Base-by-base conservation (phyloP, 371 early-diverging fungal genomes). In the Entomophthora muscae region DNA sequence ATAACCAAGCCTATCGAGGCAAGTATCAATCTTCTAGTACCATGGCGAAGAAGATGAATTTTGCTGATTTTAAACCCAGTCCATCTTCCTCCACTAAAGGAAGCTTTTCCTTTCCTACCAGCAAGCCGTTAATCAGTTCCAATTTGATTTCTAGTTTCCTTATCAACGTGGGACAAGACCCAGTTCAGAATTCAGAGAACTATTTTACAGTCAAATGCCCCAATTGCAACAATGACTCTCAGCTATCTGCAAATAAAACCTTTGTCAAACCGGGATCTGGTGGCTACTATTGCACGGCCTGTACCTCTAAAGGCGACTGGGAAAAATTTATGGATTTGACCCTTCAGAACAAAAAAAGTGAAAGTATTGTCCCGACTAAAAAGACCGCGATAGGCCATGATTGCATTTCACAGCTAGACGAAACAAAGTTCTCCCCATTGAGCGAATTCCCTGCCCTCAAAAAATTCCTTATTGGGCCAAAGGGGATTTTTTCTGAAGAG, bases 141-240 rank as follows among this genome's bases (percentile, higher is more conserved):
- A 61, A 30, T 5, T 3, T n/a, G 42, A 33, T 61, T 32, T 28
- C 28, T 23, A 42, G 26, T 12, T 61, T 61, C 42, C 26, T 61
- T 29, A 21, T 22, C 17, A 61, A 61, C 24, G 24, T 61, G 10
- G 61, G 61, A 12, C 61, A 61, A 2, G 27, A 12, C 17, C 42
- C 61, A 3, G 30, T 61, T 32, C 61, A 61, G 22, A 51, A 61
- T 61, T 32, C 22, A 17, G 61, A 61, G 22, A 61, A 61, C 31
- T 42, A 42, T 2, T 61, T 61, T 51, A 29, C 31, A 24, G 61
- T 61, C 17, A 61, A 31, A 13, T 61, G 61, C 30, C 61, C 61
- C 33, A 61, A 61, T 26, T 61, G 61, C 42, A 12, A 30, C n/a
- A 61, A 61, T 24, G 61, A 61, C 13, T 28, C 28, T 24, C 1